Evolutionary conservation across 2,329 filamentous ascomycete genomes (phyloP).

Genomic region (Colletotrichum tamarilloi): DNA sequence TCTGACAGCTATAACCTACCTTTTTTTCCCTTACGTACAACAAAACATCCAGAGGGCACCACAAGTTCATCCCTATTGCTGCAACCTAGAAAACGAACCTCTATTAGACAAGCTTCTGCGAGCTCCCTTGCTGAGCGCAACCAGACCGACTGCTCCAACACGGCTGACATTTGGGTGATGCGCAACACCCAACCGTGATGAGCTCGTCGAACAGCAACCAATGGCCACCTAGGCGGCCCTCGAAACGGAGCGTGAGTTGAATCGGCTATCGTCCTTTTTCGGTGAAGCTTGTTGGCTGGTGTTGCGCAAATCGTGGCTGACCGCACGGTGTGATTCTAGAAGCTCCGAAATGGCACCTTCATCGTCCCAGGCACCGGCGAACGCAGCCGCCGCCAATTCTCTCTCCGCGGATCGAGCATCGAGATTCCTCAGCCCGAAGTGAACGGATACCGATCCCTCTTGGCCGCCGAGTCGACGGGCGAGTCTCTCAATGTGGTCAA

Average conservation of each 20-base stretch:
- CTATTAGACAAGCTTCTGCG: not conserved
- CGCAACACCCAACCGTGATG: slow-evolving; percentile 35
- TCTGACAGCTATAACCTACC: not conserved
- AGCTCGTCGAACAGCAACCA: slow-evolving; percentile 35
- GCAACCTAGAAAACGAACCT: slow-evolving; percentile 5
- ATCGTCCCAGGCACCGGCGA: slow-evolving; percentile 89
- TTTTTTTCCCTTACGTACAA: not conserved
- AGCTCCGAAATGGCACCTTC: slow-evolving; percentile 87
- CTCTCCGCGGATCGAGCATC: slow-evolving; percentile 68
- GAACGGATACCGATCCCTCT: slow-evolving; percentile 47
- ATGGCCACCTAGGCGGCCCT: slow-evolving; percentile 57
- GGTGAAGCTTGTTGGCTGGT: not conserved
- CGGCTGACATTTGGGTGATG: slow-evolving; percentile 31
- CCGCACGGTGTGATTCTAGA: slow-evolving; percentile 51
- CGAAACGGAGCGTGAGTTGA: slow-evolving; percentile 57
- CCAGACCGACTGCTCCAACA: slow-evolving; percentile 41
- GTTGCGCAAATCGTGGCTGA: slow-evolving; percentile 3
- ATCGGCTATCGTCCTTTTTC: not conserved
- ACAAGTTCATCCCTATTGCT: slow-evolving; percentile 11
- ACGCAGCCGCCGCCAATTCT: slow-evolving; percentile 83
- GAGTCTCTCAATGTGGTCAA: slow-evolving; percentile 48
- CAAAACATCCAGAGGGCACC: not conserved
- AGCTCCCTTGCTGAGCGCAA: slow-evolving; percentile 35
- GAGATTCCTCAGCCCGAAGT: slow-evolving; percentile 46
- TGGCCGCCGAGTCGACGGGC: slow-evolving; percentile 47